Base-by-base conservation (phyloP, 2,329 filamentous ascomycete species). In the Fusarium irregulare region DNA sequence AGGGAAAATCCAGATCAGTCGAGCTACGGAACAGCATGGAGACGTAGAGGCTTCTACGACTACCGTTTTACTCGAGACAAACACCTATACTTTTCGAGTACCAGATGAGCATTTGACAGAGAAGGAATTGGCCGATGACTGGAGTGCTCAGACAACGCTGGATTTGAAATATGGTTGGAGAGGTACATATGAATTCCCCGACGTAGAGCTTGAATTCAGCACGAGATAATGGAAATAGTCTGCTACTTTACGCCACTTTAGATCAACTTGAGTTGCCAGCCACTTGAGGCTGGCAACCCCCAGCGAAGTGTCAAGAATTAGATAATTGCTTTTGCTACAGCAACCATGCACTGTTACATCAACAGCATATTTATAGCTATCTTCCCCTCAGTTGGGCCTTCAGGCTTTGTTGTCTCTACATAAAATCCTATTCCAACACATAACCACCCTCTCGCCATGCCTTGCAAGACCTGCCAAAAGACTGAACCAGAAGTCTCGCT, bases 381-480 rank as follows among this genome's bases (percentile, higher is more conserved):
- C 18, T 11, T 18, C 9, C 18, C 18, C 34, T 37, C 34, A 18
- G 6, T 37, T 37, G 18, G 3, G 10, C 10, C 16, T 18, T 37
- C 34, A 11, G 18, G 18, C 34, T 2, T 37, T n/a, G 18, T 37
- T 37, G 18, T 37, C 27, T 20, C 42, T 30, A 28, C 16, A 34
- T 18, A 34, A 18, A 34, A 34, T 32, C 30, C 16, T 14, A 16
- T 32, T 61, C 21, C n/a, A 16, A 13, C 10, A 32, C 16, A 27
- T n/a, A 21, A 18, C 13, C 12, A 13, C 4, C 9, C 12, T 46
- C 7, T 21, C 32, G 34, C 28, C 6, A 70, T 70, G 66, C 14
- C 45, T 12, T 55, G 77, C 56, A 78, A 68, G 49, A 66, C n/a
- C 8, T 81, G 78, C 73, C 56, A 72, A 3, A 80, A 77, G 67